Percentiles rank a stretch among this genome's conserved stretches.
phyloP scores from a whole-genome alignment of 2,329 filamentous ascomycete species.

The Fusarium palustre region DNA sequence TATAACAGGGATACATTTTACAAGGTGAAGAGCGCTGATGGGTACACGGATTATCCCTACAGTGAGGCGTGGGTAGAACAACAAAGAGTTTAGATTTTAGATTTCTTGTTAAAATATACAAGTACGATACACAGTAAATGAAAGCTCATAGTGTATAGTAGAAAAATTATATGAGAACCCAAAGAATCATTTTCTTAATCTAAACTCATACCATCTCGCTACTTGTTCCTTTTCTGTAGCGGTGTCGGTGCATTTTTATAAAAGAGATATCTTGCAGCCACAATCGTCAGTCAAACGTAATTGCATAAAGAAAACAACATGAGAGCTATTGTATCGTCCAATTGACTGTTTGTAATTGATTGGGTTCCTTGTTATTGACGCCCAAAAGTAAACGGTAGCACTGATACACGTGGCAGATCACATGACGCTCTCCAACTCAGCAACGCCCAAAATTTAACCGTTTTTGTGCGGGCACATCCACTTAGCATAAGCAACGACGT shows the following conservation, averaged over 20 bases:
- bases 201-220: background rate
- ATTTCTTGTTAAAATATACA: background rate
- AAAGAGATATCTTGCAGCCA: background rate
- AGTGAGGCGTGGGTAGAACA: background rate
- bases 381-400: background rate
- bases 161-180: background rate
- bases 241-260: background rate
- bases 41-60: constrained; percentile 47
- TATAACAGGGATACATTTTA: constrained; percentile 49
- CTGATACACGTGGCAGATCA: constrained; percentile 20
- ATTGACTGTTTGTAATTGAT: background rate
- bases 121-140: background rate
- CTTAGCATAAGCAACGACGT: constrained; percentile 17
- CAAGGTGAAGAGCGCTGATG: constrained; percentile 31
- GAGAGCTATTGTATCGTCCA: rapidly evolving
- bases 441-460: constrained; percentile 16
- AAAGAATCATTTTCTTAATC: background rate
- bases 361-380: constrained; percentile 5
- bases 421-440: constrained; percentile 2
- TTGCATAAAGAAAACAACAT: background rate
- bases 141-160: too few relatives aligned
- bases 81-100: background rate
- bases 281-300: too few relatives aligned
- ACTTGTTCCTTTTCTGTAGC: background rate
- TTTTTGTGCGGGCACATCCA: constrained; percentile 3